These are phyloP conservation scores for Leucocoprinus birnbaumii DNA, from an alignment of 768 basidiomycete species.

Conservation along the genomic window DNA sequence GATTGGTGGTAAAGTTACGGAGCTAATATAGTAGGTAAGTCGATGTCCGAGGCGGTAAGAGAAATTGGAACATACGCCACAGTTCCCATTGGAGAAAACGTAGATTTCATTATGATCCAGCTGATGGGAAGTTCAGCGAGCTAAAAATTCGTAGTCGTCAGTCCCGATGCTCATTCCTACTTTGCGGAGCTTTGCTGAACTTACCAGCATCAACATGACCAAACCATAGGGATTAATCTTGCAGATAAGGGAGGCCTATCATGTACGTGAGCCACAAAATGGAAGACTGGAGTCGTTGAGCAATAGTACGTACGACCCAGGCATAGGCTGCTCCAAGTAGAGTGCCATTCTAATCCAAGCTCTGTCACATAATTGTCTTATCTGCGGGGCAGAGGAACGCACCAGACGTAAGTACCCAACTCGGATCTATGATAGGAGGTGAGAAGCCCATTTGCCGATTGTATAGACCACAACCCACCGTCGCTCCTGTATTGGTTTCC, in stretches of 20 bases:
- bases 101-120: conserved; percentile 39
- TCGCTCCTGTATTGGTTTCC: conserved; percentile 51
- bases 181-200: conserved; percentile 1
- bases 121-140: conserved; percentile 41
- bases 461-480: conserved; percentile 18
- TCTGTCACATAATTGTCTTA: not conserved
- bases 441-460: not conserved
- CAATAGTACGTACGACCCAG: conserved; percentile 21
- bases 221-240: conserved; percentile 40
- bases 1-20: conserved; percentile 1
- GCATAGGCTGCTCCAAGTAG: conserved; percentile 30
- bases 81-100: conserved; percentile 36
- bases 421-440: not conserved
- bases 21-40: not conserved
- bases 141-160: conserved; percentile 19
- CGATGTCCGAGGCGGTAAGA: not conserved
- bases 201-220: conserved; percentile 36
- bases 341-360: conserved; percentile 26
- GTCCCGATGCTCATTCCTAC: not conserved
- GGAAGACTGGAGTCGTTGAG: not conserved
- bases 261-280: not conserved
- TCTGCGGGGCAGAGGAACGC: not conserved
- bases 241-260: conserved; percentile 36
- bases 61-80: conserved; percentile 33
- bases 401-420: not conserved